Evolutionary conservation across 306 rosid genomes (phyloP).

Genomic region (Astragalus membranaceus): DNA sequence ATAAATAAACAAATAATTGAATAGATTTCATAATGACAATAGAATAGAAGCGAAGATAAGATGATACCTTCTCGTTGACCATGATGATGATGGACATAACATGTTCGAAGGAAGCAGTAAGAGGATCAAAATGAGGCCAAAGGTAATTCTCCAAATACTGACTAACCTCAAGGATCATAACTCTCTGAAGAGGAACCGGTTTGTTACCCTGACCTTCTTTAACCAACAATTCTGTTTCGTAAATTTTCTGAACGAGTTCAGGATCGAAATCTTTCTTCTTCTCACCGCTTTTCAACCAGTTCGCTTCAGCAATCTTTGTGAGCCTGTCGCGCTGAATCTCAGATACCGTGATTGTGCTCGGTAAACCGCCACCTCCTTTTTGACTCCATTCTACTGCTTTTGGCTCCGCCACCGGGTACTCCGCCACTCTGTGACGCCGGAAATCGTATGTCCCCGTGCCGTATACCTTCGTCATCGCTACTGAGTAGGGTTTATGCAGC

Average conservation of each 20-base stretch:
- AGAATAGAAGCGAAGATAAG: neutral
- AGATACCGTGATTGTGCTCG: slow-evolving; percentile 63
- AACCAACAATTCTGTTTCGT: slow-evolving; percentile 59
- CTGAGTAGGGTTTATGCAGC: neutral
- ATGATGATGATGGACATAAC: slow-evolving; percentile 89
- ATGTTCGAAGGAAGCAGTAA: slow-evolving; percentile 72
- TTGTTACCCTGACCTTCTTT: slow-evolving; percentile 67
- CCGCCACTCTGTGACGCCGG: slow-evolving; percentile 93
- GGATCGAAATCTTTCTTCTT: slow-evolving; percentile 45
- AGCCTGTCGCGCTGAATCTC: slow-evolving; percentile 93
- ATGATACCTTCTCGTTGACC: slow-evolving; percentile 83
- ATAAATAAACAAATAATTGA: neutral
- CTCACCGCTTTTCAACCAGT: slow-evolving; percentile 60
- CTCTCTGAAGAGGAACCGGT: slow-evolving; percentile 87
- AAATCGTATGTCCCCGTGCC: slow-evolving; percentile 84
- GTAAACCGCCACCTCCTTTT: slow-evolving; percentile 38
- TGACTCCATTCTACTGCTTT: slow-evolving; percentile 39
- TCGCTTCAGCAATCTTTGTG: slow-evolving; percentile 72
- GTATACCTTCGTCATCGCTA: slow-evolving; percentile 72
- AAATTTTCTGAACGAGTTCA: slow-evolving; percentile 65
- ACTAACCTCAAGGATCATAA: slow-evolving; percentile 90
- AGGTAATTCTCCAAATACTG: slow-evolving; percentile 88
- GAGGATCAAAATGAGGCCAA: slow-evolving; percentile 75
- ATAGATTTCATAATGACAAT: neutral
- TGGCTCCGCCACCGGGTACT: slow-evolving; percentile 61